phyloP scores from a whole-genome alignment of 169 alveolate genomes.

The Cryptosporidium bovis region DNA sequence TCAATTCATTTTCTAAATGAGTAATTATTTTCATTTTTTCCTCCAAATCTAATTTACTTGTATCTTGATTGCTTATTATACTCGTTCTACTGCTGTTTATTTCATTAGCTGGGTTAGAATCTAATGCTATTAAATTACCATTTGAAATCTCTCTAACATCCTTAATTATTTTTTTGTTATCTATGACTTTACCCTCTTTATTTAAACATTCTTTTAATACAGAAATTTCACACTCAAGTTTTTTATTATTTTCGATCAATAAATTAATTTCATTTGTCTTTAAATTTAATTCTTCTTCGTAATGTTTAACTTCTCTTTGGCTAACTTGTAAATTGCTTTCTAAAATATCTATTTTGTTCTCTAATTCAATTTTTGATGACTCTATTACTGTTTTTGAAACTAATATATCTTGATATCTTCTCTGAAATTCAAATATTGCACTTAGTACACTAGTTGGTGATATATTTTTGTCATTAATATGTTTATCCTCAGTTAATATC shows the following conservation, averaged over 20 bases:
- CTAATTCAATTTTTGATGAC: constrained; percentile 44
- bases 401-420: constrained; percentile 63
- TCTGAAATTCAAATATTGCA: constrained; percentile 72
- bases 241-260: constrained; percentile 13
- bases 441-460: constrained; percentile 70
- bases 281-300: constrained; percentile 44
- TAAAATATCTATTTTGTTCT: constrained; percentile 35
- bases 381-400: constrained; percentile 71
- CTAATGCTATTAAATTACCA: background rate
- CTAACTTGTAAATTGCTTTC: constrained; percentile 56
- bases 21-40: constrained; percentile 65
- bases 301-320: constrained; percentile 57
- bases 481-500: background rate
- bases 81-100: background rate
- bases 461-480: background rate
- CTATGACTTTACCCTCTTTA: constrained; percentile 34
- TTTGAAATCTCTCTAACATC: constrained; percentile 8
- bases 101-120: background rate
- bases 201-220: constrained; percentile 42
- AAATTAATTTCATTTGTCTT: constrained; percentile 19
- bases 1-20: constrained; percentile 57
- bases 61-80: background rate
- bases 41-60: constrained; percentile 12
- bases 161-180: no score
- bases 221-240: constrained; percentile 40